Base-by-base conservation (phyloP, 768 basidiomycete genomes). In the Termitomyces bulborhizus region DNA sequence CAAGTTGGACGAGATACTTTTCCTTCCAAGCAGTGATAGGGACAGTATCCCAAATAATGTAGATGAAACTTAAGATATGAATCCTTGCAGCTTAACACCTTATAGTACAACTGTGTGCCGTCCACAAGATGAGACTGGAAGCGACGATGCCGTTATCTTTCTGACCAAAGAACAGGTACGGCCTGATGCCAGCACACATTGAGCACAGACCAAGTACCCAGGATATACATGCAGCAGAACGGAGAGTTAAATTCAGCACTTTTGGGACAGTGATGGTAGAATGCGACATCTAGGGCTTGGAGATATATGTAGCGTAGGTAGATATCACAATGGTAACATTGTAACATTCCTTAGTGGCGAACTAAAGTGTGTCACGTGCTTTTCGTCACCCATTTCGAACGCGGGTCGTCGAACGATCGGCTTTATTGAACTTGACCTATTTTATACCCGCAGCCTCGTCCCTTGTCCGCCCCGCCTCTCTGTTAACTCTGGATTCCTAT, bases 311-410 rank as follows among this genome's bases (percentile, higher is more conserved):
- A 21, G 21, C 21, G 21, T 21, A 21, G 21, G 21, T 21, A 21
- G 21, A 21, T 21, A 21, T 21, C 21, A 21, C 21, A 21, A 21
- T n/a, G n/a, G n/a, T n/a, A n/a, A n/a, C n/a, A n/a, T n/a, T n/a
- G 21, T 21, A 21, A 21, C 21, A 21, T 21, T 21, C 21, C 21
- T 11, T 11, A 9, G 32, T 7, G 8, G 29, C 4, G 7, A 31
- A 9, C 32, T 3, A 34, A 34, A 13, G 4, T 34, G 4, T 49
- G 16, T 60, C 62, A 62, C 62, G 62, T 63, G 66, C 40, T 41
- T 4, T 6, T 11, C 11, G 12, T 50, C 48, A 29, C 21, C 21
- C 48, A 34, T 18, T 18, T 44, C 21, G 51, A 40, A 60, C 61
- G 59, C 59, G 59, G 21, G 49, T 54, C 45, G 6, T n/a, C 48